Percentiles rank a stretch among this genome's conserved stretches.
Evolutionary conservation across 306 rosid species (phyloP).

Genomic region (Echinosophora koreensis): DNA sequence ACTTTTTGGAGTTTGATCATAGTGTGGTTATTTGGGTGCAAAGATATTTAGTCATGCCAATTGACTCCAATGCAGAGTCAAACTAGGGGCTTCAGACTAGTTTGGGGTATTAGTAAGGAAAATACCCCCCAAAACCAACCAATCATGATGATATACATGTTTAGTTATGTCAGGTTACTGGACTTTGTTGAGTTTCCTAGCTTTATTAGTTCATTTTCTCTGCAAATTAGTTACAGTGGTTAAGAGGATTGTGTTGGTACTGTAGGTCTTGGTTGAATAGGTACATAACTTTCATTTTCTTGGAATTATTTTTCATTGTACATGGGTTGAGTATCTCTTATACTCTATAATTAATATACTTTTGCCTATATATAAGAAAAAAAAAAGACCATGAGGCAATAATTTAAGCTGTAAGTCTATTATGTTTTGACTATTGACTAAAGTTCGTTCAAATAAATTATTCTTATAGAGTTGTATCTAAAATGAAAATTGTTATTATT

Average conservation of each 20-base stretch:
- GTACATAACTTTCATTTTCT: too few species aligned
- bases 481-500: not conserved
- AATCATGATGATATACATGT: not conserved
- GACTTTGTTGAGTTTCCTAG: constrained; percentile 14
- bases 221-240: too few species aligned
- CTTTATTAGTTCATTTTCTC: constrained; percentile 1
- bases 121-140: too few species aligned
- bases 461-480: not conserved
- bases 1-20: not conserved
- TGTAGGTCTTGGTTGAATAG: too few species aligned
- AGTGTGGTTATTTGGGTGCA: too few species aligned
- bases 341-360: too few species aligned
- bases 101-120: not conserved
- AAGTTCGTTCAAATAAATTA: not conserved
- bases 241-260: too few species aligned
- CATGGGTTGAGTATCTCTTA: too few species aligned
- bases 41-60: too few species aligned
- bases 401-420: not conserved
- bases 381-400: not conserved
- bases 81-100: constrained; percentile 27
- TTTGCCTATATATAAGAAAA: too few species aligned
- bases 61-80: not conserved
- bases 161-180: constrained; percentile 11
- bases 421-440: not conserved
- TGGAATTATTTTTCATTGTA: too few species aligned